A percentile compares a stretch with the other conserved stretches of the same genome.
Conservation (phyloP, 202 grass and related monocot species). For the Miscanthus sacchariflorus region DNA sequence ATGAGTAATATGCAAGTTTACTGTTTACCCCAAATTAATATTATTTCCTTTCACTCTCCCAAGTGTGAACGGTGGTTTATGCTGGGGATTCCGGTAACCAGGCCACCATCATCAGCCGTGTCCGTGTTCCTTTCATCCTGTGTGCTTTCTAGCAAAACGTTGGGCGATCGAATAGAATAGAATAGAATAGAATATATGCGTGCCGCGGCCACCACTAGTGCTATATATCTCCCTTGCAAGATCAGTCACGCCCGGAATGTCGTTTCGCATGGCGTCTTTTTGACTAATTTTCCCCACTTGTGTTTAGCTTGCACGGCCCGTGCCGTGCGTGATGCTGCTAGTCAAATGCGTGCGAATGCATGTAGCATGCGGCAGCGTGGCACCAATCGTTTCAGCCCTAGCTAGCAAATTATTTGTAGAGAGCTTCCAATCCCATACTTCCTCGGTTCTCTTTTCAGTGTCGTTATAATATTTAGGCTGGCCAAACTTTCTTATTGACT, state of each 20-base stretch:
- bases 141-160: slow-evolving; percentile 49
- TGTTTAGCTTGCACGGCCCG: slow-evolving; percentile 28
- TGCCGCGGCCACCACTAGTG: not conserved
- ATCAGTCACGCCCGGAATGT: slow-evolving; percentile 37
- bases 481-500: no score
- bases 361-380: not conserved
- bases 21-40: no score
- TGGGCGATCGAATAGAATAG: slow-evolving; percentile 27
- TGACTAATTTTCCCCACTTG: slow-evolving; percentile 1
- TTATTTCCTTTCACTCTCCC: slow-evolving; percentile 11
- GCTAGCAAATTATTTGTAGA: not conserved
- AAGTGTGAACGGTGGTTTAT: slow-evolving; percentile 43
- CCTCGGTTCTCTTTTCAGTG: no score
- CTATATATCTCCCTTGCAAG: not conserved
- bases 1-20: not conserved
- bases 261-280: slow-evolving; percentile 49
- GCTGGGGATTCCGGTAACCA: slow-evolving; percentile 31
- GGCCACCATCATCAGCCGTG: not conserved
- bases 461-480: no score
- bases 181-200: not conserved
- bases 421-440: no score
- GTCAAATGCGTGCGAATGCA: slow-evolving; percentile 27
- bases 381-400: not conserved
- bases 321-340: not conserved
- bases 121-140: slow-evolving; percentile 24